Evolutionary conservation across 1,284 basidiomycete species (phyloP).

Genomic region (Rhodotorula sp.): DNA sequence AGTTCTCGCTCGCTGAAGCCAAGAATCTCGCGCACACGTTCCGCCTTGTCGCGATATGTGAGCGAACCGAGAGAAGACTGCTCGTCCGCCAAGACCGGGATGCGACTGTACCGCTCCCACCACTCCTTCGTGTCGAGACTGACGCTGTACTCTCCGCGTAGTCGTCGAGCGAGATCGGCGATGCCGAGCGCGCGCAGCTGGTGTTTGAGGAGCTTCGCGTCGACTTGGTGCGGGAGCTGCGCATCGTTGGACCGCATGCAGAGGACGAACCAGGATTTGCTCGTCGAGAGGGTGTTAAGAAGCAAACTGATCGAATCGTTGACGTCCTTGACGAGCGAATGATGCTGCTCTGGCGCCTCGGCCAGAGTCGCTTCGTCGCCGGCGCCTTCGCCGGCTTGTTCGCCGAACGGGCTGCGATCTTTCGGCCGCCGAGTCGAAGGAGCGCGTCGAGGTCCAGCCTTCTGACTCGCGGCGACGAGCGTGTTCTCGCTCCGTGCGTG

Average conservation of each 20-base stretch:
- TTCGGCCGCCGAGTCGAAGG: conserved; percentile 75
- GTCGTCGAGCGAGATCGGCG: conserved; percentile 70
- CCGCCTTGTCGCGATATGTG: conserved; percentile 49
- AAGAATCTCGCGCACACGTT: conserved; percentile 60
- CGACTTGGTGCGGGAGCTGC: conserved; percentile 87
- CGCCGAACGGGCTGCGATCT: conserved; percentile 49
- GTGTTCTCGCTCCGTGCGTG: conserved; percentile 91
- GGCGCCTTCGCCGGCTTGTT: conserved; percentile 58
- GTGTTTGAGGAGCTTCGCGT: conserved; percentile 84
- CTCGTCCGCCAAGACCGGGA: conserved; percentile 60
- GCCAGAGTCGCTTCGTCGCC: conserved; percentile 1
- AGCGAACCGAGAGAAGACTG: conserved; percentile 49
- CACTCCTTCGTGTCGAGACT: conserved; percentile 86
- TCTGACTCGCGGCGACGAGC: conserved; percentile 88
- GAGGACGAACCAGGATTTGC: conserved; percentile 74
- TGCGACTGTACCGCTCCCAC: conserved; percentile 68
- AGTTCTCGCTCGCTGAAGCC: conserved; percentile 68
- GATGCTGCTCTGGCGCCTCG: background rate
- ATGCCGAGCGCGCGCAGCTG: conserved; percentile 82
- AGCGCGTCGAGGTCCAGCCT: conserved; percentile 85
- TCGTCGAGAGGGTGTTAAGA: conserved; percentile 34
- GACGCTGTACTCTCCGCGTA: conserved; percentile 69
- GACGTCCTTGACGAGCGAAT: conserved; percentile 36
- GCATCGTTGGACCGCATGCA: conserved; percentile 93
- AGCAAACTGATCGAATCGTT: conserved; percentile 34